Evolutionary conservation across 2,329 filamentous ascomycete species (phyloP).

Genomic region (Nigrospora osmanthi): DNA sequence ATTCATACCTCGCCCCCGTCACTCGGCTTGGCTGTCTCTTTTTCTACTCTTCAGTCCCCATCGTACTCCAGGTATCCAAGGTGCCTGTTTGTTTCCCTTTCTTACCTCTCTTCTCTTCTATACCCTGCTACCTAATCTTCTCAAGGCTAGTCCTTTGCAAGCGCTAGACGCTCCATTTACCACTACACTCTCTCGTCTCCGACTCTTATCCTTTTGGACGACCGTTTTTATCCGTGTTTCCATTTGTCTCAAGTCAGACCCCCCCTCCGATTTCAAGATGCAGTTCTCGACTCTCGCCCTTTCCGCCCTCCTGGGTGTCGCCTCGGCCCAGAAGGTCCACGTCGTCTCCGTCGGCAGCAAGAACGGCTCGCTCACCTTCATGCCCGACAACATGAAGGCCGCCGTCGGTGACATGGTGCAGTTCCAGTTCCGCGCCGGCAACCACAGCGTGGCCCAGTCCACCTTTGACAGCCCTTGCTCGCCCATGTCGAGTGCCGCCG

Average conservation of each 20-base stretch:
- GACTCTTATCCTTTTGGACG: constrained; percentile 23
- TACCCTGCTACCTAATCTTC: constrained; percentile 14
- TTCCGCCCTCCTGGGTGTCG: constrained; percentile 38
- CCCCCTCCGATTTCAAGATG: constrained; percentile 38
- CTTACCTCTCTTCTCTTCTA: constrained; percentile 17
- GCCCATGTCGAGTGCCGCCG: constrained; percentile 45
- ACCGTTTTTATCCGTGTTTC: constrained; percentile 17
- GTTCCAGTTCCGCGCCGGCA: constrained; percentile 59
- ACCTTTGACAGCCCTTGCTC: constrained; percentile 64
- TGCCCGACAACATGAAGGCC: constrained; percentile 57
- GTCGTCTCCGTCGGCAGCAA: constrained; percentile 56
- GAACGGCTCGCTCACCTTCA: constrained; percentile 52
- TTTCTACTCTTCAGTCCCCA: constrained; percentile 16
- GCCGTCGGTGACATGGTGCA: constrained; percentile 55
- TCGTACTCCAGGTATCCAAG: constrained; percentile 1
- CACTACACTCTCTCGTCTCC: constrained; percentile 3
- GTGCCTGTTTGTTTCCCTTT: constrained; percentile 10
- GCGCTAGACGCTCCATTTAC: constrained; percentile 36
- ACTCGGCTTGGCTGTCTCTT: constrained; percentile 14
- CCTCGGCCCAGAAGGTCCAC: constrained; percentile 38
- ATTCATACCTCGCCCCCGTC: constrained; percentile 26
- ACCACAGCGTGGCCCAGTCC: constrained; percentile 76
- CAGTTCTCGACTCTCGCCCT: constrained; percentile 39
- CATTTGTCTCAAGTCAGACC: constrained; percentile 4
- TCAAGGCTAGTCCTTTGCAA: constrained; percentile 41